These are phyloP conservation scores for Fraxinus quadrangulata DNA, from an alignment of 257 asterid genomes.

Conservation along the genomic window DNA sequence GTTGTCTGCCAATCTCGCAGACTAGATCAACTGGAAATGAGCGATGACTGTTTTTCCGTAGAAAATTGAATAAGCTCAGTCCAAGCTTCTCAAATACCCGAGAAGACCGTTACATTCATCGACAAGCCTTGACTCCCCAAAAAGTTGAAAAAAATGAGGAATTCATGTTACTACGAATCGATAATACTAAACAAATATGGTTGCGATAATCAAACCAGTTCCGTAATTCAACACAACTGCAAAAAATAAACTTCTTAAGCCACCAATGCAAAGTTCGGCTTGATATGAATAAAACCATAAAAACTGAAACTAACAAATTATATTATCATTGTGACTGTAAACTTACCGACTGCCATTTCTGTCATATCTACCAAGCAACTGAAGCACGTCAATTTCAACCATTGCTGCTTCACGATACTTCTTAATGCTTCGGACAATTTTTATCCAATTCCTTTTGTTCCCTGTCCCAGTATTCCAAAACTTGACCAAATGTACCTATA, in stretches of 20 bases:
- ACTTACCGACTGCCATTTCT: conserved; percentile 51
- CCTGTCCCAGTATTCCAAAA: conserved; percentile 59
- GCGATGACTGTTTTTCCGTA: conserved; percentile 55
- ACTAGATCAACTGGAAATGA: conserved; percentile 62
- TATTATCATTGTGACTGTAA: conserved; percentile 18
- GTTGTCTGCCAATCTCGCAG: conserved; percentile 62
- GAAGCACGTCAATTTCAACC: conserved; percentile 56
- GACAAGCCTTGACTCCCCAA: conserved; percentile 42
- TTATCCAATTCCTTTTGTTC: conserved; percentile 44
- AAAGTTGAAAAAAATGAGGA: conserved; percentile 29
- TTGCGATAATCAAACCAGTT: conserved; percentile 67
- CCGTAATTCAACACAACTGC: conserved; percentile 66
- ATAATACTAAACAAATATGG: conserved; percentile 56
- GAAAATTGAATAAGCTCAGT: conserved; percentile 59
- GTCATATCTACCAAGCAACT: conserved; percentile 57
- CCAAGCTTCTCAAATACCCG: conserved; percentile 71
- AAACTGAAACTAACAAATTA: neutral
- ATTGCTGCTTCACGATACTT: conserved; percentile 58
- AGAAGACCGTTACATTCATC: conserved; percentile 45
- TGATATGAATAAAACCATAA: conserved; percentile 23
- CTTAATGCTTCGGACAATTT: conserved; percentile 54
- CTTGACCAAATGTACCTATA: conserved; percentile 57
- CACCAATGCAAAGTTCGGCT: conserved; percentile 28
- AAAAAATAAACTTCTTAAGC: conserved; percentile 46
- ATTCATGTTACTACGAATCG: conserved; percentile 35